Evolutionary conservation across 345 rosid species (phyloP).

Genomic region (Psidium guajava): DNA sequence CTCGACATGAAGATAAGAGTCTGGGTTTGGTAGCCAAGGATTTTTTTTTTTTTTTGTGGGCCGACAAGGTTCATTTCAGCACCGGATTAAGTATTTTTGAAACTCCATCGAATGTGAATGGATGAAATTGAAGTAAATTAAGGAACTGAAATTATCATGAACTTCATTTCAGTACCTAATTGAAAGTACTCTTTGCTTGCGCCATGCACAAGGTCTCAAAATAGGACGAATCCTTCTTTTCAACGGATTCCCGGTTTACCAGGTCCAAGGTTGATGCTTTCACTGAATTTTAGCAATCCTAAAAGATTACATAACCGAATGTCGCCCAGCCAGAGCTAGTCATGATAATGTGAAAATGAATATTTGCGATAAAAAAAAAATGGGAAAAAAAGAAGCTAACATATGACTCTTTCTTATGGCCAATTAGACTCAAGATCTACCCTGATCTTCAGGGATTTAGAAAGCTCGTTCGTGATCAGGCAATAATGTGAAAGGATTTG

Average conservation of each 20-base stretch:
- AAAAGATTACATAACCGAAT: not conserved
- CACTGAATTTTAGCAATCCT: not conserved
- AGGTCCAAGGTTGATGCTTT: not conserved
- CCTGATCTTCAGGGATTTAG: not conserved
- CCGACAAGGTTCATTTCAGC: not conserved
- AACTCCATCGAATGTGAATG: too few relatives aligned
- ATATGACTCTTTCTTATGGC: not conserved
- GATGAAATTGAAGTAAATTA: too few relatives aligned
- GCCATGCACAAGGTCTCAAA: too few relatives aligned
- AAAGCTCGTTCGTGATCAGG: not conserved
- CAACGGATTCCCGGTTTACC: not conserved
- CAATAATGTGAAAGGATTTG: not conserved
- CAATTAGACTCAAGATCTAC: not conserved
- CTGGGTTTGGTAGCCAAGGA: too few relatives aligned
- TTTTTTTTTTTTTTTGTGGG: not conserved
- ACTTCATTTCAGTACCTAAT: too few relatives aligned
- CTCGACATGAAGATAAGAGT: not conserved
- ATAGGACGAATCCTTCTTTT: not conserved
- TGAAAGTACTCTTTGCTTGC: too few relatives aligned
- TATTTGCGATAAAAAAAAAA: not conserved
- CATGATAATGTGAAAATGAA: not conserved
- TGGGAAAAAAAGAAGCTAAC: not conserved
- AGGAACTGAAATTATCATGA: too few relatives aligned
- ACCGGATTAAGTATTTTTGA: not conserved
- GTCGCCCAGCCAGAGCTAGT: fast-evolving